Conservation (phyloP, 2,329 filamentous ascomycete species). For the Hypoxylon sp. region DNA sequence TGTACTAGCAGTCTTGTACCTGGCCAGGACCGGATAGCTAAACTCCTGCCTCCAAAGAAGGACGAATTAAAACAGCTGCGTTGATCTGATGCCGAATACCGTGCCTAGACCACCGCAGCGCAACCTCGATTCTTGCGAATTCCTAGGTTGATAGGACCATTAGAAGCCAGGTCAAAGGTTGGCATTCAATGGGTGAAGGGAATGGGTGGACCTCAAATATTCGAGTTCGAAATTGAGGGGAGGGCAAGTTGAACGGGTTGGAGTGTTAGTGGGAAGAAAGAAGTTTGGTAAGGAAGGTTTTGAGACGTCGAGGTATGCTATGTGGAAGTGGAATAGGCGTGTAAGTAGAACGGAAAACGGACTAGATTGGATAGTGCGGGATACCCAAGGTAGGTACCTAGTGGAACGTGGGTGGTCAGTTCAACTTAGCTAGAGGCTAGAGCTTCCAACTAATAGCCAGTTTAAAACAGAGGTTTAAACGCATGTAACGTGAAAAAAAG, state of each 20-base stretch:
- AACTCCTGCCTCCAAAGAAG: constrained; percentile 14
- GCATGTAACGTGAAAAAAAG: constrained; percentile 3
- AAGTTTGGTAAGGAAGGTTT: constrained; percentile 26
- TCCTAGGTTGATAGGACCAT: constrained; percentile 32
- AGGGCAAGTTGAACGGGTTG: constrained; percentile 8
- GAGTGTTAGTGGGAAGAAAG: constrained; percentile 27
- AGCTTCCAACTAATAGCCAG: constrained; percentile 9
- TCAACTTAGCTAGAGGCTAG: constrained; percentile 11
- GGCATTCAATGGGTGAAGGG: constrained; percentile 9
- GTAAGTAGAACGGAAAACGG: constrained; percentile 30
- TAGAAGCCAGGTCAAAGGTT: constrained; percentile 19
- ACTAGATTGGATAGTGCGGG: constrained; percentile 38
- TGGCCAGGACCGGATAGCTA: constrained; percentile 15
- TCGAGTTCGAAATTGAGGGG: constrained; percentile 15
- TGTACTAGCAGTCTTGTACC: constrained; percentile 14
- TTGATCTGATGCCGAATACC: constrained; percentile 17
- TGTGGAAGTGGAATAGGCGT: constrained; percentile 26
- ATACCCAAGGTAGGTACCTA: constrained; percentile 33
- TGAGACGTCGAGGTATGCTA: constrained; percentile 38
- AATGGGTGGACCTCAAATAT: constrained; percentile 17
- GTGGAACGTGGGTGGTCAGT: constrained; percentile 41
- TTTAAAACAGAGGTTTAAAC: constrained; percentile 28
- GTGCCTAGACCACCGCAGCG: constrained; percentile 27
- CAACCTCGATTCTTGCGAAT: constrained; percentile 34
- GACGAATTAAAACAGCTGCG: constrained; percentile 22